These are phyloP conservation scores for Tetrahymena malaccensis DNA, from an alignment of 73 alveolate species.

Conservation along the genomic window DNA sequence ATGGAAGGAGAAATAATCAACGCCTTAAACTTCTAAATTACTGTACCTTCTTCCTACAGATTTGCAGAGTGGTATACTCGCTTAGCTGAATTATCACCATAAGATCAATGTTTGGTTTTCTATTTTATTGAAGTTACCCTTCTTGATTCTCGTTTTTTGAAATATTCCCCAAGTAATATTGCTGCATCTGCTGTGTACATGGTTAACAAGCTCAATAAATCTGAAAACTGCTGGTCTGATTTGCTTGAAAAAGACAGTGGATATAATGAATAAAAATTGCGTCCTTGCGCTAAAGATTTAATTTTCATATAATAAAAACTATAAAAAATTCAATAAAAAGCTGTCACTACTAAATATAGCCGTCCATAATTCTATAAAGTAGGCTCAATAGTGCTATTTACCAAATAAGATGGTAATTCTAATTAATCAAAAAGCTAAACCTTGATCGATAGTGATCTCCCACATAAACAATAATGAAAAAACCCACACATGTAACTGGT, in stretches of 20 bases:
- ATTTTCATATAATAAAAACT: not conserved
- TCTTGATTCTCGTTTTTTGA: slow-evolving; percentile 47
- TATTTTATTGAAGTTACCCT: slow-evolving; percentile 55
- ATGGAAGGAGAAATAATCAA: slow-evolving; percentile 62
- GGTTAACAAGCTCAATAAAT: slow-evolving; percentile 12
- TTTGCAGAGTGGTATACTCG: slow-evolving; percentile 53
- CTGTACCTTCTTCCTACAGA: slow-evolving; percentile 59
- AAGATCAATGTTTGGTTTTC: slow-evolving; percentile 51
- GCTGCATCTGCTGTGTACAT: slow-evolving; percentile 34
- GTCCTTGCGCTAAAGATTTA: slow-evolving; percentile 52
- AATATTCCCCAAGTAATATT: slow-evolving; percentile 49
- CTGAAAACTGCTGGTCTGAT: slow-evolving; percentile 9
- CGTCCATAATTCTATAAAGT: not conserved
- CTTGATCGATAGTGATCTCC: not conserved
- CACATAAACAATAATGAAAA: not conserved
- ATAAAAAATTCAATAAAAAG: not conserved
- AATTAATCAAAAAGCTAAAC: not conserved
- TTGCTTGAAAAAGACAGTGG: slow-evolving; percentile 28
- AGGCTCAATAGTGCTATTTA: not conserved
- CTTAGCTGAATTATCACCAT: slow-evolving; percentile 46
- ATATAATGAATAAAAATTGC: slow-evolving; percentile 30
- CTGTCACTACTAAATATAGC: not conserved
- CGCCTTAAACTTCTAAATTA: slow-evolving; percentile 51
- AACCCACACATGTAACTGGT: not conserved
- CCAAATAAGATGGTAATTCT: not conserved